Evolutionary conservation across 495 filamentous ascomycete genomes (phyloP), one percentile per base, ranked within the genome.

Genomic region (Poronia punctata): DNA sequence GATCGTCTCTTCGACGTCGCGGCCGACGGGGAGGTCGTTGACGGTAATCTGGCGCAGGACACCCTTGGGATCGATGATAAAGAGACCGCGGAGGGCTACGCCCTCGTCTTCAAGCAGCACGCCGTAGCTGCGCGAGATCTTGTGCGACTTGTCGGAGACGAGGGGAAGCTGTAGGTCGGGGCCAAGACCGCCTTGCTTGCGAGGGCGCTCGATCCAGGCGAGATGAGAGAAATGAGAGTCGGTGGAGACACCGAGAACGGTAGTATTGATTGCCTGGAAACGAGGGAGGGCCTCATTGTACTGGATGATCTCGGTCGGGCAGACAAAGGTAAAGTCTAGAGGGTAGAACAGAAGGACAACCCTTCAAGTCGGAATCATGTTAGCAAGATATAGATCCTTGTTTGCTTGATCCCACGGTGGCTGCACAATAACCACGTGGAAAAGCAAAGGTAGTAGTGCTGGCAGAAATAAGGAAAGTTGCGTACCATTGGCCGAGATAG

Each of bases 51-150:
- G 68, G 27, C 75, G 56, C 5, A 78, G 53, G 5, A 68, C 54
- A 21, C 71, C 72, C 52, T 70, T 67, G 17, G 75, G 74, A 50
- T 79, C 75, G 49, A 78, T 78, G 47, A 79, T 61, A 60, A 79
- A 79, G 21, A 77, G 59, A n/a, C 72, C 75, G 9, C 75, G 58
- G 22, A 76, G 67, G 29, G 75, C 70, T 40, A 78, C 61, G 21
- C 75, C 75, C 42, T 71, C 66, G 9, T 74, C 72, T 50, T 76
- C 74, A 26, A 76, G 62, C 43, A 79, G 55, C n/a, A 78, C 73
- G 32, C 71, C 74, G 53, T 78, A 79, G 50, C 64, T 69, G 38
- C 62, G 60, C 15, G 67, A 68, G 40, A 79, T 55, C 52, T 64
- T 59, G 49, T 76, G 74, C 36, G 68, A 74, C 60, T 71, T 74